A percentile compares a stretch with the other conserved stretches of the same genome.
Evolutionary conservation across 768 basidiomycete species (phyloP).

Genomic region (Hemileccinum rubropunctum): DNA sequence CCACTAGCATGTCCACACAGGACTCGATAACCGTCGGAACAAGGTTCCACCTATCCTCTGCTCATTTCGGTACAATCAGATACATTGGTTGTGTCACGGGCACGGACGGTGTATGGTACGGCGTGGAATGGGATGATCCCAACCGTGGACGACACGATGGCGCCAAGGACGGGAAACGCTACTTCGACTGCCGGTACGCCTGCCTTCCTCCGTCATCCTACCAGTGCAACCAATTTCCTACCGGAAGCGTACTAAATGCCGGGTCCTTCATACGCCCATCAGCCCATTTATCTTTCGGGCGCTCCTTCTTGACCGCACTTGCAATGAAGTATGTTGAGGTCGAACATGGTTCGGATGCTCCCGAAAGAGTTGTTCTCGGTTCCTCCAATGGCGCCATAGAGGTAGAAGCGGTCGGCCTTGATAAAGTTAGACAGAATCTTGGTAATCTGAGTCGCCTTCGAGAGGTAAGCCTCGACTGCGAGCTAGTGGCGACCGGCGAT

Average conservation of each 20-base stretch:
- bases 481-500: constrained; percentile 54
- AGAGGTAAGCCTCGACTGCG: constrained; percentile 77
- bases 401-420: constrained; percentile 82
- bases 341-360: constrained; percentile 46
- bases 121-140: constrained; percentile 95
- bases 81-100: constrained; percentile 64
- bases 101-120: constrained; percentile 78
- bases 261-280: constrained; percentile 83
- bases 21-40: constrained; percentile 41
- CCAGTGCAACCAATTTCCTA: constrained; percentile 6
- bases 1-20: constrained; percentile 7
- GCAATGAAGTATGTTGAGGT: constrained; percentile 73
- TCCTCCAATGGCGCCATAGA: constrained; percentile 81
- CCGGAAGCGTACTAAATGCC: constrained; percentile 51
- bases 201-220: constrained; percentile 9
- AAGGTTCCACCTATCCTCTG: constrained; percentile 49
- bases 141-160: constrained; percentile 87
- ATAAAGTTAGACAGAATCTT: constrained; percentile 73
- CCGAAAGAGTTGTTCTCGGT: constrained; percentile 70
- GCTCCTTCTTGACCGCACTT: constrained; percentile 74
- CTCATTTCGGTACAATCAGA: constrained; percentile 64
- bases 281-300: constrained; percentile 53
- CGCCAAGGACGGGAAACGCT: constrained; percentile 66
- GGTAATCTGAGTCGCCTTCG: constrained; percentile 63
- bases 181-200: constrained; percentile 75